Percentiles rank a stretch among this genome's conserved stretches.
These are phyloP conservation scores for Tephrocybe sp. DNA, from an alignment of 768 basidiomycete species.

Conservation along the genomic window DNA sequence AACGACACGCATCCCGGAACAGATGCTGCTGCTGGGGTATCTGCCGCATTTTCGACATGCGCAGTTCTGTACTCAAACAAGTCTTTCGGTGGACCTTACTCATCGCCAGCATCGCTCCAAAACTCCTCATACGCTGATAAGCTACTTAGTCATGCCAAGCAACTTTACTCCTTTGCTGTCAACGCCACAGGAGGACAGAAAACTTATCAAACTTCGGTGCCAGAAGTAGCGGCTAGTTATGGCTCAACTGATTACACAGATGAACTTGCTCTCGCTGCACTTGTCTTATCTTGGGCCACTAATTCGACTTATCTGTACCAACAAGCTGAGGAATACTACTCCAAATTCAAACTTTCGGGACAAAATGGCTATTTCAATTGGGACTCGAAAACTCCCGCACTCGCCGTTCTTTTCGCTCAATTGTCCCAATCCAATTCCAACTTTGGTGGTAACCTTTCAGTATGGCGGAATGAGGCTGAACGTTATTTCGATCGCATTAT, in stretches of 20 bases:
- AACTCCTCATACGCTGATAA: slow-evolving; percentile 72
- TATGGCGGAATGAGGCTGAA: slow-evolving; percentile 74
- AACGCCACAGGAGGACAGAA: slow-evolving; percentile 59
- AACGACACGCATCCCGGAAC: slow-evolving; percentile 84
- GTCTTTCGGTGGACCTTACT: slow-evolving; percentile 47
- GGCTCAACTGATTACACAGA: slow-evolving; percentile 71
- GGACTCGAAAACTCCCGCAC: slow-evolving; percentile 80
- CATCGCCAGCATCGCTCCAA: slow-evolving; percentile 63
- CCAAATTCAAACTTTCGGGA: slow-evolving; percentile 51
- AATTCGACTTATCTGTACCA: slow-evolving; percentile 58
- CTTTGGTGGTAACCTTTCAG: slow-evolving; percentile 54
- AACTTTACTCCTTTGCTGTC: slow-evolving; percentile 76
- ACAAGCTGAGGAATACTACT: slow-evolving; percentile 64
- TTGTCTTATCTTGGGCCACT: slow-evolving; percentile 74
- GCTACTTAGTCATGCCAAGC: slow-evolving; percentile 72
- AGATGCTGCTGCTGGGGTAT: slow-evolving; percentile 80
- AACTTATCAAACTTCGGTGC: slow-evolving; percentile 71
- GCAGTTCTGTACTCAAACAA: slow-evolving; percentile 75
- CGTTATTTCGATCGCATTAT: slow-evolving; percentile 74
- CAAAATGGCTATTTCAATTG: slow-evolving; percentile 77
- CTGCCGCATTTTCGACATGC: slow-evolving; percentile 87
- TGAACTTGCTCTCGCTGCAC: slow-evolving; percentile 72
- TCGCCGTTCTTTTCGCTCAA: slow-evolving; percentile 76
- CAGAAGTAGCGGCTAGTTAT: slow-evolving; percentile 63
- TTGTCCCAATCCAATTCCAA: slow-evolving; percentile 57